phyloP scores from a whole-genome alignment of 495 filamentous ascomycete genomes.

The Penicillium cosmopolitanum region DNA sequence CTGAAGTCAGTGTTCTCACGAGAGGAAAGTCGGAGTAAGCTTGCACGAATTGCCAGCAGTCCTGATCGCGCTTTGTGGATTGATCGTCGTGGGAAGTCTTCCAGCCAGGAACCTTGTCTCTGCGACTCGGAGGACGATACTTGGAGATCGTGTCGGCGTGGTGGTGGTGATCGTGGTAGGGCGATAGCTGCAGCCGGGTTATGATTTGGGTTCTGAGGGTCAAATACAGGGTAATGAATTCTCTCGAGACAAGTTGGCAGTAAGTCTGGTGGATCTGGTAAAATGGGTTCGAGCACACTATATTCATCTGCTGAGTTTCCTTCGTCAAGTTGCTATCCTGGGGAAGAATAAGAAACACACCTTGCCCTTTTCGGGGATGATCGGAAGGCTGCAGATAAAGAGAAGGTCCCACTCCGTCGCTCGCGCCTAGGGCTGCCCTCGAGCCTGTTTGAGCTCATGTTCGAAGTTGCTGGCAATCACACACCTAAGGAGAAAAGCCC shows the following conservation, averaged over 20 bases:
- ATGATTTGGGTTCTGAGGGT: slow-evolving; percentile 40
- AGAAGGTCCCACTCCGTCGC: slow-evolving; percentile 9
- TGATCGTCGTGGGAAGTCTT: slow-evolving; percentile 34
- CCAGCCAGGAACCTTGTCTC: slow-evolving; percentile 30
- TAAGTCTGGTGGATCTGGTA: slow-evolving; percentile 10
- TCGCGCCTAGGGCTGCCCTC: slow-evolving; percentile 2
- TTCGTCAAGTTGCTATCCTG: background rate
- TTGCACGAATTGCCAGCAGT: slow-evolving; percentile 34
- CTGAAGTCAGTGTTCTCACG: background rate
- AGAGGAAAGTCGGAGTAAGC: slow-evolving; percentile 27
- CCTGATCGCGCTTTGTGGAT: slow-evolving; percentile 40
- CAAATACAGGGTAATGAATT: slow-evolving; percentile 42
- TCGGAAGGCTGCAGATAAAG: slow-evolving; percentile 25
- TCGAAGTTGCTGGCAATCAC: background rate
- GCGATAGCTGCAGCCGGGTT: slow-evolving; percentile 26
- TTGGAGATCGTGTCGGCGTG: slow-evolving; percentile 14
- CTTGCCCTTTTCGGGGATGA: slow-evolving; percentile 24
- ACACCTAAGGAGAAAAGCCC: background rate
- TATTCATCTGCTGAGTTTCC: background rate
- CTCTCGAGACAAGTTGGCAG: slow-evolving; percentile 36
- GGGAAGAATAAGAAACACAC: slow-evolving; percentile 9
- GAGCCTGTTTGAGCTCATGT: background rate
- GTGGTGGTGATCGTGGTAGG: background rate
- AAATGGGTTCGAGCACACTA: slow-evolving; percentile 10
- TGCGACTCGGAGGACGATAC: slow-evolving; percentile 17